A percentile compares a stretch with the other conserved stretches of the same genome.
Conservation (phyloP, 169 alveolate species). For the Prorocentrum cordatum region DNA sequence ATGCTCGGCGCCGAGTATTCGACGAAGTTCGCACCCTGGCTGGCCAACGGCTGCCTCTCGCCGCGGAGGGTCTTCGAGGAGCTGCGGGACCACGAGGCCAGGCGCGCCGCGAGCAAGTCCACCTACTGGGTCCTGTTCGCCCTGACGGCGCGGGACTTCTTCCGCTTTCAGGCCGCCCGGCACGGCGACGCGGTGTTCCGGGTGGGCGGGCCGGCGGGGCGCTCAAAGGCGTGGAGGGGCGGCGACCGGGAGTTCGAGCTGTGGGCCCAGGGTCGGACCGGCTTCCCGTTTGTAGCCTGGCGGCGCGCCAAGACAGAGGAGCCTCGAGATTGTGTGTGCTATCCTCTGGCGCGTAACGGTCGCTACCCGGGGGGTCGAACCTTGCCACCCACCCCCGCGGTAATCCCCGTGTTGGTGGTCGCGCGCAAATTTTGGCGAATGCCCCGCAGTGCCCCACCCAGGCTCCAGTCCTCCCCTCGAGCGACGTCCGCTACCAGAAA, state of each 20-base stretch:
- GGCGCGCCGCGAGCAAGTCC: conserved; percentile 6
- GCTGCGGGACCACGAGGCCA: conserved; percentile 37
- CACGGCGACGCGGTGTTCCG: conserved; percentile 11
- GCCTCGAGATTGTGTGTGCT: too few relatives aligned
- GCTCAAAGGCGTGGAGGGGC: conserved; percentile 11
- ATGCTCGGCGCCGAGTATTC: conserved; percentile 65
- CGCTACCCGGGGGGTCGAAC: too few relatives aligned
- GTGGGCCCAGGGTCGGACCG: conserved; percentile 24
- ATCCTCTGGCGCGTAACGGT: too few relatives aligned
- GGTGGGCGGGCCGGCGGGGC: not conserved
- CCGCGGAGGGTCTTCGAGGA: conserved; percentile 43
- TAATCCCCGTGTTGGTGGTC: too few relatives aligned
- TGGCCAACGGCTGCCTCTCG: conserved; percentile 59
- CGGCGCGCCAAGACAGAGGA: too few relatives aligned
- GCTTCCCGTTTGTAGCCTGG: conserved; percentile 30
- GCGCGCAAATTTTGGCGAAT: too few relatives aligned
- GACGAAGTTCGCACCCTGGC: conserved; percentile 60
- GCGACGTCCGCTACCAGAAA: too few relatives aligned
- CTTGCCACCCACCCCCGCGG: too few relatives aligned
- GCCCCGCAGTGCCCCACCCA: too few relatives aligned
- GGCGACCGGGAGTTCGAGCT: not conserved
- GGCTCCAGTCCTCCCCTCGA: too few relatives aligned
- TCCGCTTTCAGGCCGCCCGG: conserved; percentile 27
- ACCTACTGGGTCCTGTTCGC: conserved; percentile 65
- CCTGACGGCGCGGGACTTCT: conserved; percentile 64